Evolutionary conservation across 2,329 filamentous ascomycete genomes (phyloP), one percentile per base, ranked within the genome.

Genomic region (Lachnellula subtilissima): DNA sequence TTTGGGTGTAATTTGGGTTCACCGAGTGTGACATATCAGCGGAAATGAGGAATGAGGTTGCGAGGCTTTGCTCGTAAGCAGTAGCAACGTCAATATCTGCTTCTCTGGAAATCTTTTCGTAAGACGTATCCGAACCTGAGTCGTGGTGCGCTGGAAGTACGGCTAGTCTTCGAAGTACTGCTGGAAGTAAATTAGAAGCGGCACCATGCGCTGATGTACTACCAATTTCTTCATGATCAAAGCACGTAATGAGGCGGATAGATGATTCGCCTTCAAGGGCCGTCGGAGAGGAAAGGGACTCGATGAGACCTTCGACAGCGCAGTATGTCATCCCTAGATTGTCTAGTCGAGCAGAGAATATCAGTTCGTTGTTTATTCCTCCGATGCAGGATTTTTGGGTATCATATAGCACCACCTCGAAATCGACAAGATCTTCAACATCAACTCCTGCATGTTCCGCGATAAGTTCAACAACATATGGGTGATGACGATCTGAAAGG

Each of bases 21-120:
- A 99, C 86, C 5, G 88, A 88, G 76, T 99, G 94, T 1, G 94
- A 92, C 94, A 99, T 97, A 71, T 99, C 94, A 52, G 94, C 94
- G 5, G 91, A 96, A 61, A 99, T 81, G 57, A 99, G 84, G 80
- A 99, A 97, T 1, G 91, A 97, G 28, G 88, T 88, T 5, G 91
- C 83, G 52, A 96, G 81, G 1, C 90, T 94, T 77, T 97, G 93
- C 75, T 99, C 94, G 71, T 91, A 97, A 36, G 91, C 91, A 1
- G 92, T 96, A 6, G 84, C 76, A 14, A 87, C 75, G 63, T 88
- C 85, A 22, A 76, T 74, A 12, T 87, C 84, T 19, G 74, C 73
- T 57, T 82, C 78, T 37, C 76, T 73, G 53, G 76, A 70, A n/a
- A 75, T 58, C 55, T 76, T 73, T 62, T 87, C 84, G 72, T 87